These are phyloP conservation scores for Lotus japonicus DNA, from an alignment of 306 rosid species.

Conservation along the genomic window DNA sequence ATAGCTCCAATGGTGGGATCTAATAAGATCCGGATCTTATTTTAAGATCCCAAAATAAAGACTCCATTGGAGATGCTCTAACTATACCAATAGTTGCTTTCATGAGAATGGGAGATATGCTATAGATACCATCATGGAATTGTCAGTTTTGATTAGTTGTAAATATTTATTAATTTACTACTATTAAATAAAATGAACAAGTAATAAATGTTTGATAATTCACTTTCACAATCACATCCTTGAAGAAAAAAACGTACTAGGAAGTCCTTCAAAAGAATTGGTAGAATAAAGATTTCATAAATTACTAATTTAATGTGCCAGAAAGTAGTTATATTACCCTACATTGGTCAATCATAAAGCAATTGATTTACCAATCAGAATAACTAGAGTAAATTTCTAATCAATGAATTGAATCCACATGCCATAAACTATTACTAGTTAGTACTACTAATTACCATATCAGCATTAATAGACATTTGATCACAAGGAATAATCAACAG, in stretches of 20 bases:
- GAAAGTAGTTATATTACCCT: background rate
- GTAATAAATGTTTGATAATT: background rate
- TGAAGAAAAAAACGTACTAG: background rate
- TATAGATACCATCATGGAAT: background rate
- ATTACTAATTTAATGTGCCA: background rate
- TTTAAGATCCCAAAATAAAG: no score
- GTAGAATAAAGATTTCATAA: background rate
- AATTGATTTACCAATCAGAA: background rate
- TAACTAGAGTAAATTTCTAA: background rate
- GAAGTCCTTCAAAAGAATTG: background rate
- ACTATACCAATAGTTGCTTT: background rate
- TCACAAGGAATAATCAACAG: background rate
- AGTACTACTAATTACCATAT: background rate
- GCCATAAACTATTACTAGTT: background rate
- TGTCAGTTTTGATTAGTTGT: background rate
- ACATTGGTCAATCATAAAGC: background rate
- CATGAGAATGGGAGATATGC: background rate
- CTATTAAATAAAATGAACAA: background rate
- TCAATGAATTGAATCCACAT: background rate
- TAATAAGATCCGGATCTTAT: no score
- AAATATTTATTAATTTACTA: background rate
- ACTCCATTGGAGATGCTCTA: no score
- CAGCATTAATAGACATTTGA: slow-evolving; percentile 8
- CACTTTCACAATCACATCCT: no score
- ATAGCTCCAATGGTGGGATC: no score